These are phyloP conservation scores for Dianthus caryophyllus DNA, from an alignment of 148 eudicot species.

Conservation along the genomic window DNA sequence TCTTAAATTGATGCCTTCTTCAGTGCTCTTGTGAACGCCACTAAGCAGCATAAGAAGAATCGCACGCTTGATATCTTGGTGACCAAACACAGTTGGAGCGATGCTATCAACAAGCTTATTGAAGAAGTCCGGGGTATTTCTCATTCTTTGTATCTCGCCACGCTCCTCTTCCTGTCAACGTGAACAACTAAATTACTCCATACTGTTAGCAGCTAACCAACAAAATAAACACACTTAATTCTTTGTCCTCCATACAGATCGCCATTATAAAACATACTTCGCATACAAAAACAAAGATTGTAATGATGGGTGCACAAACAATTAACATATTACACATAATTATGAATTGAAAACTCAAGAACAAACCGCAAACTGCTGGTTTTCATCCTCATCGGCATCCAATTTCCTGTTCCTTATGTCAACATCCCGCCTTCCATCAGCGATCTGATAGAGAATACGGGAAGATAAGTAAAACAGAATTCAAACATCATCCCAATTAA, in stretches of 20 bases:
- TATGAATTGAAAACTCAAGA: constrained; percentile 2
- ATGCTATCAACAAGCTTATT: constrained; percentile 96
- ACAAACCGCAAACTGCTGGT: constrained; percentile 69
- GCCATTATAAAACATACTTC: constrained; percentile 19
- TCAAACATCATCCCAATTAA: not conserved
- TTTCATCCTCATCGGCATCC: constrained; percentile 68
- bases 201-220: constrained; percentile 40
- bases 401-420: constrained; percentile 74
- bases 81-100: constrained; percentile 93
- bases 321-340: not conserved
- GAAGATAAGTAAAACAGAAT: constrained; percentile 3
- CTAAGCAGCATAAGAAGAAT: constrained; percentile 93
- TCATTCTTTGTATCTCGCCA: constrained; percentile 71
- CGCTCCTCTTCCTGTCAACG: constrained; percentile 70
- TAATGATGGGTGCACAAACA: constrained; percentile 19
- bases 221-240: constrained; percentile 45
- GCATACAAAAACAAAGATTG: not conserved
- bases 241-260: constrained; percentile 48
- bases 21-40: constrained; percentile 91
- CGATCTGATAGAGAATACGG: constrained; percentile 35
- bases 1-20: constrained; percentile 94
- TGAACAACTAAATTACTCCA: constrained; percentile 19
- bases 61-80: constrained; percentile 95
- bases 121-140: constrained; percentile 88
- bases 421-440: constrained; percentile 82